Percentiles rank a stretch among this genome's conserved stretches.
Evolutionary conservation across 2,329 filamentous ascomycete genomes (phyloP).

Genomic region (Apiospora marii): DNA sequence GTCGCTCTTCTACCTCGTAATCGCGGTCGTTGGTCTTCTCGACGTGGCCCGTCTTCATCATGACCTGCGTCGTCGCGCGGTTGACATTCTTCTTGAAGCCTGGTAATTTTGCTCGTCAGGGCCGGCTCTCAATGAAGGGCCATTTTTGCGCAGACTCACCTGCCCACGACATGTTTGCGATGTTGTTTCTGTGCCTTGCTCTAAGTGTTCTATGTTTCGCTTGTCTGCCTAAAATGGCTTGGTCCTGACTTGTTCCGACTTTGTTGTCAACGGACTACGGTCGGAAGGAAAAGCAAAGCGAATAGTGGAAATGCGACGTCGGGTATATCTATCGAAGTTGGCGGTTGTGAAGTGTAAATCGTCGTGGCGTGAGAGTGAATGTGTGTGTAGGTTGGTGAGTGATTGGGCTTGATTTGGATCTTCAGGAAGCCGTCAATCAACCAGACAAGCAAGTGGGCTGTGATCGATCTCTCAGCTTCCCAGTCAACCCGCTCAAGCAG

Average conservation of each 20-base stretch:
- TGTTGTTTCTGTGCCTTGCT: constrained; percentile 24
- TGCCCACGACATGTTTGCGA: constrained; percentile 73
- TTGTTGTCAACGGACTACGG: not conserved
- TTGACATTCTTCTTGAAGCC: constrained; percentile 97
- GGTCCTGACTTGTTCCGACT: not conserved
- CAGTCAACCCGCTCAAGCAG: constrained; percentile 1
- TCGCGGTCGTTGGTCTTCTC: constrained; percentile 98
- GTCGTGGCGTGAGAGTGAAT: not conserved
- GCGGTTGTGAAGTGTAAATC: not conserved
- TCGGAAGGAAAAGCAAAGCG: not conserved
- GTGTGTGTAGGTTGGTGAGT: not conserved
- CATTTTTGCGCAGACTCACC: constrained; percentile 50
- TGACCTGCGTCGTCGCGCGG: constrained; percentile 98
- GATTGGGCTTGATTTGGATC: constrained; percentile 6
- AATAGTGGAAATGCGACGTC: not conserved
- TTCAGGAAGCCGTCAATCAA: constrained; percentile 3
- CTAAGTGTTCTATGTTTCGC: not conserved
- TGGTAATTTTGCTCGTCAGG: constrained; percentile 41
- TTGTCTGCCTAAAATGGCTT: not conserved
- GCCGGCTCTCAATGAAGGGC: constrained; percentile 1
- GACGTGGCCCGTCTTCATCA: constrained; percentile 99
- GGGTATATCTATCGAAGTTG: not conserved
- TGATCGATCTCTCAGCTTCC: constrained; percentile 16
- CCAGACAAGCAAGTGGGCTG: constrained; percentile 9
- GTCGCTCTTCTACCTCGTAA: constrained; percentile 96